Evolutionary conservation across 2,329 filamentous ascomycete genomes (phyloP).

Genomic region (Aschersonia sp.): DNA sequence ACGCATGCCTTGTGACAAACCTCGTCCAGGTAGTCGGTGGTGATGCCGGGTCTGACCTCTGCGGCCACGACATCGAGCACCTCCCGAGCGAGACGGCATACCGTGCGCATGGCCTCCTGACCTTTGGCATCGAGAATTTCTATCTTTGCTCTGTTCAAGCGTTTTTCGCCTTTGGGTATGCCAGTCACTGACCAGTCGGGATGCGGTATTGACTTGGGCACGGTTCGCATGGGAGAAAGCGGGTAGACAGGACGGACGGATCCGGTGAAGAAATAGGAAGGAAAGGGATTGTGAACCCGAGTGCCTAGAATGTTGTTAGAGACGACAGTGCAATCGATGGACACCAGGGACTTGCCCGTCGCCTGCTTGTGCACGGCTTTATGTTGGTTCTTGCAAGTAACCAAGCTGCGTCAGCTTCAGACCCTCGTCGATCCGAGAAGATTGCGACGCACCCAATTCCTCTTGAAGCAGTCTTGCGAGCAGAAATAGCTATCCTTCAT

Average conservation of each 20-base stretch:
- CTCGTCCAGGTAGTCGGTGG: constrained; percentile 89
- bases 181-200: constrained; percentile 85
- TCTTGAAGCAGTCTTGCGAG: constrained; percentile 97
- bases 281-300: constrained; percentile 84
- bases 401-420: background rate
- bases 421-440: background rate
- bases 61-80: constrained; percentile 83
- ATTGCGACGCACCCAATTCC: constrained; percentile 66
- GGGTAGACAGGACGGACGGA: constrained; percentile 75
- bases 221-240: constrained; percentile 53
- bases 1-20: constrained; percentile 90
- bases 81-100: constrained; percentile 75
- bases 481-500: constrained; percentile 89
- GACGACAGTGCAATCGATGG: constrained; percentile 23
- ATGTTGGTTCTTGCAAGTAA: constrained; percentile 52
- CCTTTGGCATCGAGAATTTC: constrained; percentile 66
- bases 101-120: constrained; percentile 83
- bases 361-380: constrained; percentile 53
- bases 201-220: constrained; percentile 67
- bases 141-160: constrained; percentile 64
- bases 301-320: constrained; percentile 76
- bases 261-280: constrained; percentile 72
- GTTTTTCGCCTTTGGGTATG: constrained; percentile 43
- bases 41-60: constrained; percentile 76
- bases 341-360: constrained; percentile 13